Evolutionary conservation across 129 eudicot species (phyloP).

Genomic region (Flaveria ramosissima): DNA sequence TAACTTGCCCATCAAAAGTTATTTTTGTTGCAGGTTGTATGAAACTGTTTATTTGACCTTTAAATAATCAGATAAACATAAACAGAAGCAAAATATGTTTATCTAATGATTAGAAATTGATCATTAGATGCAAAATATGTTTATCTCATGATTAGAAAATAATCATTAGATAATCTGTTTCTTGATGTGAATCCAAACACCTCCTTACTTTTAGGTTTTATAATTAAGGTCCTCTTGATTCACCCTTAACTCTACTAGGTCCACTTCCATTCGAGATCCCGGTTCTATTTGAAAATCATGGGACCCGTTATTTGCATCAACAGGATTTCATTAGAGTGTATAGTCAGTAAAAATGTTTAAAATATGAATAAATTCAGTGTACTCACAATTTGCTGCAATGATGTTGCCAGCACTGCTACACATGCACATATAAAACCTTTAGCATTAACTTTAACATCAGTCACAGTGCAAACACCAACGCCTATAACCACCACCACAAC

Average conservation of each 20-base stretch:
- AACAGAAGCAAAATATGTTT: neutral
- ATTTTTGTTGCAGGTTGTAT: neutral
- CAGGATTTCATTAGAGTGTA: constrained; percentile 11
- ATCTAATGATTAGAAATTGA: neutral
- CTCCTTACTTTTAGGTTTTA: neutral
- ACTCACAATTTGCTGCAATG: constrained; percentile 90
- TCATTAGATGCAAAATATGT: constrained; percentile 10
- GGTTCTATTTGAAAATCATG: constrained; percentile 43
- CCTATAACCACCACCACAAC: constrained; percentile 85
- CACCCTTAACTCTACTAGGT: neutral
- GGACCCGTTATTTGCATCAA: constrained; percentile 46
- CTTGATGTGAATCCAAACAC: neutral
- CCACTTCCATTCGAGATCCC: constrained; percentile 65
- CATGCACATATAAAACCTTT: constrained; percentile 87
- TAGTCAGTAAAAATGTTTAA: constrained; percentile 16
- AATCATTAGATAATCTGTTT: neutral
- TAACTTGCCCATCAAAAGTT: neutral
- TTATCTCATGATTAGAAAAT: neutral
- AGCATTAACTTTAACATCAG: constrained; percentile 82
- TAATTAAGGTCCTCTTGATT: neutral
- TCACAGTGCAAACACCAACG: constrained; percentile 92
- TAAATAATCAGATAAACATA: neutral
- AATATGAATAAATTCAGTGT: neutral
- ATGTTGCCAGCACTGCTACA: constrained; percentile 72
- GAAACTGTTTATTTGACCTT: neutral